Base-by-base conservation (phyloP, 2,329 filamentous ascomycete genomes). In the Nothophoma quercina region DNA sequence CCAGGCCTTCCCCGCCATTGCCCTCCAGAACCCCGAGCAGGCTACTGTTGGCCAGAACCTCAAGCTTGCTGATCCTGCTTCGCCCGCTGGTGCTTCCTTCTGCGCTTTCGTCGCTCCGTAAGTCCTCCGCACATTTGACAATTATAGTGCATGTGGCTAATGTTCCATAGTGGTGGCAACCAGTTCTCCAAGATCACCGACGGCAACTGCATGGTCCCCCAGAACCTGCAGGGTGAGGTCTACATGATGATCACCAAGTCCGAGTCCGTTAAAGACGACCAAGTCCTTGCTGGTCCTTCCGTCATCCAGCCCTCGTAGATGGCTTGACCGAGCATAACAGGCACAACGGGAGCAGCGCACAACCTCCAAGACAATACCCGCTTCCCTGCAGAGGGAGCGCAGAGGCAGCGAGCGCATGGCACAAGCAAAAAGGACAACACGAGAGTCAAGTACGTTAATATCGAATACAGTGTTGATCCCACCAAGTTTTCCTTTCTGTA, bases 61-160 rank as follows among this genome's bases (percentile, higher is more conserved):
- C 46, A 73, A 71, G 59, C 64, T 77, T 33, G 68, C 71, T 5
- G 69, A 76, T 44, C 63, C 70, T 4, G 59, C 60, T 16, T 62
- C 70, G 55, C 75, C 75, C 10, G 59, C 63, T 21, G 71, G 70
- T 28, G 86, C 84, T 3, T 81, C 78, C 19, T 82, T 84, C 74
- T 90, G 88, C 71, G 86, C 84, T 23, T 90, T 90, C 72, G 86
- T 86, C 23, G 86, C 85, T 62, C 85, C 85, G 60, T 75, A 71
- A 72, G 72, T 73, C 15, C 19, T n/a, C 26, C 6, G 25, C 15
- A 32, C 29, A 15, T 15, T 28, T n/a, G 4, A 23, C 2, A 5
- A 79, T 79, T 38, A 68, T 57, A 6, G 13, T 3, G 26, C 7
- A 18, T 23, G 13, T 4, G 30, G 32, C 68, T 74, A 69, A 74